These are phyloP conservation scores for Fereydounia khargensis DNA, from an alignment of 1,284 basidiomycete genomes.

Conservation along the genomic window DNA sequence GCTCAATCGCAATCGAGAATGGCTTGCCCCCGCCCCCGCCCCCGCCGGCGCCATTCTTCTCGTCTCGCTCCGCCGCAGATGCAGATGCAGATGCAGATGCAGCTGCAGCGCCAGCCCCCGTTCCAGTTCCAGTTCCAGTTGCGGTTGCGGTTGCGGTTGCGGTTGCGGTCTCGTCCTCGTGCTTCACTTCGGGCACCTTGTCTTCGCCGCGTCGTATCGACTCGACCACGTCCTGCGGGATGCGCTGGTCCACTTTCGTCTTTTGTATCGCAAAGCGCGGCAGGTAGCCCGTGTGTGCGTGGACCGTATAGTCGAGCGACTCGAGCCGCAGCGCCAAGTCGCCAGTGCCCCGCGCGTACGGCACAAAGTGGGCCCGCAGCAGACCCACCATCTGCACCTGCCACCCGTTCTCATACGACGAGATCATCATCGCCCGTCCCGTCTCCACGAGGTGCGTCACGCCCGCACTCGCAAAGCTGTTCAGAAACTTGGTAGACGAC, in stretches of 20 bases:
- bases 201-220: conserved; percentile 16
- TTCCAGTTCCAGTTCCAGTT: too few relatives aligned
- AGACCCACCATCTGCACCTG: conserved; percentile 38
- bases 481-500: conserved; percentile 16
- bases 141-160: too few relatives aligned
- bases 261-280: conserved; percentile 29
- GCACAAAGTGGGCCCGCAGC: conserved; percentile 27
- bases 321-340: conserved; percentile 31
- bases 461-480: conserved; percentile 28
- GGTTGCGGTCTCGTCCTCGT: too few relatives aligned
- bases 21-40: conserved; percentile 10
- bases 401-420: conserved; percentile 38
- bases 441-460: conserved; percentile 37
- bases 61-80: conserved; percentile 15
- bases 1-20: conserved; percentile 26
- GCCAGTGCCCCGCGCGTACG: conserved; percentile 1
- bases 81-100: too few relatives aligned
- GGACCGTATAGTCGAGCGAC: conserved; percentile 33
- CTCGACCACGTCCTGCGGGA: conserved; percentile 20
- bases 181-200: conserved; percentile 1
- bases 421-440: conserved; percentile 18
- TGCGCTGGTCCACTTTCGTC: conserved; percentile 27
- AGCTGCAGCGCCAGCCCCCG: too few relatives aligned
- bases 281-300: conserved; percentile 31
- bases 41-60: conserved; percentile 1